These are phyloP conservation scores for Fraxinus sp. DNA, from an alignment of 305 asterid species.

Conservation along the genomic window DNA sequence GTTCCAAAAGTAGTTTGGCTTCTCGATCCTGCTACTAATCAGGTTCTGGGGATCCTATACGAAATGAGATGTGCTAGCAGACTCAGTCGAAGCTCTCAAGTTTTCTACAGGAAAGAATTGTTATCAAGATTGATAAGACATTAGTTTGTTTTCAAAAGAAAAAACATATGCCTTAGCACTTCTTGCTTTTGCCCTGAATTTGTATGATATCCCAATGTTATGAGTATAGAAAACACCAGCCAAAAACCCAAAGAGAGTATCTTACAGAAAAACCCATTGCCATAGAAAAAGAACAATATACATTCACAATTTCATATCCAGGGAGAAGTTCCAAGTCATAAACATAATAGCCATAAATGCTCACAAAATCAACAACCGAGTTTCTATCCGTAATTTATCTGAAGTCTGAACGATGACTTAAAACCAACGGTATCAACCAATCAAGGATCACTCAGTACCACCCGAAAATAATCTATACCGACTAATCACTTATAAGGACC, in stretches of 20 bases:
- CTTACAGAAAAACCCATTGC: neutral
- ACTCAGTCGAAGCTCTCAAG: neutral
- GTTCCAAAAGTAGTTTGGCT: no score
- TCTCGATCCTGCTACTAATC: no score
- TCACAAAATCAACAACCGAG: neutral
- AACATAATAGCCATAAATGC: conserved; percentile 19
- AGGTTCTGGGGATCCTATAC: no score
- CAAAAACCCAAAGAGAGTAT: neutral
- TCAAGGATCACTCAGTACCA: neutral
- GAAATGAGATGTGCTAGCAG: no score
- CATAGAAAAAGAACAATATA: neutral
- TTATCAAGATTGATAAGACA: neutral
- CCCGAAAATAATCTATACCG: conserved; percentile 24
- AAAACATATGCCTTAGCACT: neutral
- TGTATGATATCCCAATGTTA: neutral
- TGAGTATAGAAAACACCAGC: neutral
- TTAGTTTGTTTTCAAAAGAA: neutral
- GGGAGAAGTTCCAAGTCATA: conserved; percentile 18
- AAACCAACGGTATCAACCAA: conserved; percentile 18
- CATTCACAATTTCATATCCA: neutral
- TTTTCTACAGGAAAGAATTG: neutral
- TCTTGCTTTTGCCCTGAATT: neutral
- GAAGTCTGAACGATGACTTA: conserved; percentile 19
- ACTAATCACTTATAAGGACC: conserved; percentile 49
- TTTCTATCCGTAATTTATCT: conserved; percentile 1